These are phyloP conservation scores for Saccharomycopsis fermentans DNA, from an alignment of 805 yeast genomes.

Conservation along the genomic window DNA sequence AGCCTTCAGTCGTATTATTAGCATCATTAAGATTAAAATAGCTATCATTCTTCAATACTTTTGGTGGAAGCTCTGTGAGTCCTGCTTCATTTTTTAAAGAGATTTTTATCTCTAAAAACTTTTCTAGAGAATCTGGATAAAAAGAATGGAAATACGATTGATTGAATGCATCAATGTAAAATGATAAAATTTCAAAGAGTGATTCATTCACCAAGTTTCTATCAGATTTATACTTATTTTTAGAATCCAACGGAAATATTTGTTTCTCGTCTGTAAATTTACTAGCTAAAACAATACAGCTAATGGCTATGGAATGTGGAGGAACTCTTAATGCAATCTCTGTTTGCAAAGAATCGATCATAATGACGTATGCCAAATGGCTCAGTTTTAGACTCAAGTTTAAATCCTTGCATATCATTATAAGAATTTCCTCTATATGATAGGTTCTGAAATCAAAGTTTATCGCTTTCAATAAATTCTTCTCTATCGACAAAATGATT, in stretches of 20 bases:
- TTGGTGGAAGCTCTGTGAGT: slow-evolving; percentile 22
- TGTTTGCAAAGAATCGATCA: slow-evolving; percentile 64
- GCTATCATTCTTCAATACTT: slow-evolving; percentile 33
- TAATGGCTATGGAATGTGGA: slow-evolving; percentile 65
- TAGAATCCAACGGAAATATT: slow-evolving; percentile 22
- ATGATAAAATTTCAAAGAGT: slow-evolving; percentile 46
- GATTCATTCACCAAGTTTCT: slow-evolving; percentile 34
- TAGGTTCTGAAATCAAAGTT: slow-evolving; percentile 72
- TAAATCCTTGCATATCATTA: slow-evolving; percentile 47
- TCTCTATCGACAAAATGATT: slow-evolving; percentile 51
- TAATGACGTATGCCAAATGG: slow-evolving; percentile 59
- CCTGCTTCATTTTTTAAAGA: slow-evolving; percentile 31
- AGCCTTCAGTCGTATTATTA: slow-evolving; percentile 29
- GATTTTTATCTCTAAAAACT: slow-evolving; percentile 34
- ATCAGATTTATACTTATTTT: slow-evolving; percentile 25
- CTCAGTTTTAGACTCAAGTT: slow-evolving; percentile 38
- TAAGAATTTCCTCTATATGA: slow-evolving; percentile 54
- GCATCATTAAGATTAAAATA: slow-evolving; percentile 34
- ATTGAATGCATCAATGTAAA: slow-evolving; percentile 48
- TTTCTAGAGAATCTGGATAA: slow-evolving; percentile 28
- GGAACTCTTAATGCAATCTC: slow-evolving; percentile 62
- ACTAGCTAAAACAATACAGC: slow-evolving; percentile 50
- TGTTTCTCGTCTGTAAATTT: slow-evolving; percentile 32
- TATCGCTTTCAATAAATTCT: slow-evolving; percentile 62
- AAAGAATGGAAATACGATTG: slow-evolving; percentile 37